These are phyloP conservation scores for Letharia lupina DNA, from an alignment of 495 filamentous ascomycete genomes.

Conservation along the genomic window DNA sequence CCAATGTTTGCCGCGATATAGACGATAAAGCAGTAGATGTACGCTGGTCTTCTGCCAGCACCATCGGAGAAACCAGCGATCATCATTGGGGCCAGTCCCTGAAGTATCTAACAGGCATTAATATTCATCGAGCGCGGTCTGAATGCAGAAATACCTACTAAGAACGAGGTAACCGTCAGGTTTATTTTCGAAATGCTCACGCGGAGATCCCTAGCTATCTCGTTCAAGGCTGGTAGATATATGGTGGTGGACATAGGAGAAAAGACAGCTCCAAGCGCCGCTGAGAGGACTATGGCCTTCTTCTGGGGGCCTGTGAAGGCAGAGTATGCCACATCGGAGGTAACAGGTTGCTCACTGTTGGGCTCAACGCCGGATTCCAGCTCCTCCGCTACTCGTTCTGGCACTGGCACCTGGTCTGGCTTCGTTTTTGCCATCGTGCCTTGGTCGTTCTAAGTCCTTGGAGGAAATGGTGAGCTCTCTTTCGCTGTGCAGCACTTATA, in stretches of 20 bases:
- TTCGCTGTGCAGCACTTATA: not conserved
- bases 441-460: not conserved
- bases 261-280: conserved; percentile 23
- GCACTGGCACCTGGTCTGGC: not conserved
- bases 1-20: conserved; percentile 36
- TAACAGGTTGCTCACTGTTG: conserved; percentile 4
- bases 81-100: conserved; percentile 40
- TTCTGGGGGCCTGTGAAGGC: conserved; percentile 18
- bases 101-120: conserved; percentile 31
- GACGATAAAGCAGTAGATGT: conserved; percentile 34
- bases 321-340: conserved; percentile 17
- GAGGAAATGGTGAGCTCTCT: not conserved
- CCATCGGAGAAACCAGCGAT: conserved; percentile 35
- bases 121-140: not conserved
- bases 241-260: conserved; percentile 40
- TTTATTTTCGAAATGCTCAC: conserved; percentile 39
- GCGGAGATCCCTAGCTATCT: conserved; percentile 33
- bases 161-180: conserved; percentile 44
- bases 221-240: conserved; percentile 42
- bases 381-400: not conserved
- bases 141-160: conserved; percentile 28
- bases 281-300: conserved; percentile 20
- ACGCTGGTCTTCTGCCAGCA: conserved; percentile 36
- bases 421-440: not conserved
- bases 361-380: not conserved